These are phyloP conservation scores for Scheffersomyces lignicola DNA, from an alignment of 1,139 yeast genomes.

Conservation along the genomic window DNA sequence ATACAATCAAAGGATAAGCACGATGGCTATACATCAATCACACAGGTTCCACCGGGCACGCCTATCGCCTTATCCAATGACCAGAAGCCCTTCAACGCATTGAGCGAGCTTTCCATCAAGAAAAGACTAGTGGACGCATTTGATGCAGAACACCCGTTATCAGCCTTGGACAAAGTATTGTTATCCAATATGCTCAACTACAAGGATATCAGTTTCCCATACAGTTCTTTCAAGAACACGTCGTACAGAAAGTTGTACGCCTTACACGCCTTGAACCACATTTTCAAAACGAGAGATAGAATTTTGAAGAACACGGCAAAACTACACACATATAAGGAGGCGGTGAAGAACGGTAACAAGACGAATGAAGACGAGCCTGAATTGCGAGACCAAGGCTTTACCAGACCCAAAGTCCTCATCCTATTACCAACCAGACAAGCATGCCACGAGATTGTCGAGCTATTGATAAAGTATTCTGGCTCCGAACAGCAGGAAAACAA, in stretches of 20 bases:
- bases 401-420: slow-evolving; percentile 85
- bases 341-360: slow-evolving; percentile 35
- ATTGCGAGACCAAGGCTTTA: slow-evolving; percentile 89
- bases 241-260: slow-evolving; percentile 65
- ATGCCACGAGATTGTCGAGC: slow-evolving; percentile 69
- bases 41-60: slow-evolving; percentile 33
- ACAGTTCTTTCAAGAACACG: slow-evolving; percentile 36
- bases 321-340: slow-evolving; percentile 46
- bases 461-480: slow-evolving; percentile 63
- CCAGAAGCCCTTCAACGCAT: slow-evolving; percentile 6
- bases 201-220: slow-evolving; percentile 69
- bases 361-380: slow-evolving; percentile 45
- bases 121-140: slow-evolving; percentile 32
- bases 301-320: slow-evolving; percentile 73
- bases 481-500: slow-evolving; percentile 77
- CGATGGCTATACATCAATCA: slow-evolving; percentile 23
- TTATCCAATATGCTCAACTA: slow-evolving; percentile 70
- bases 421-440: slow-evolving; percentile 82
- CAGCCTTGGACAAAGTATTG: slow-evolving; percentile 25
- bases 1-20: slow-evolving; percentile 16
- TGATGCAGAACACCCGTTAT: slow-evolving; percentile 12
- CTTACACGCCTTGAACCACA: slow-evolving; percentile 78
- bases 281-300: slow-evolving; percentile 81
- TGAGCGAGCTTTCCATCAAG: slow-evolving; percentile 23
- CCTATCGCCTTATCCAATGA: slow-evolving; percentile 13